These are phyloP conservation scores for Phytopythium chamaehyphon DNA, from an alignment of 352 stramenopile genomes.

Conservation along the genomic window DNA sequence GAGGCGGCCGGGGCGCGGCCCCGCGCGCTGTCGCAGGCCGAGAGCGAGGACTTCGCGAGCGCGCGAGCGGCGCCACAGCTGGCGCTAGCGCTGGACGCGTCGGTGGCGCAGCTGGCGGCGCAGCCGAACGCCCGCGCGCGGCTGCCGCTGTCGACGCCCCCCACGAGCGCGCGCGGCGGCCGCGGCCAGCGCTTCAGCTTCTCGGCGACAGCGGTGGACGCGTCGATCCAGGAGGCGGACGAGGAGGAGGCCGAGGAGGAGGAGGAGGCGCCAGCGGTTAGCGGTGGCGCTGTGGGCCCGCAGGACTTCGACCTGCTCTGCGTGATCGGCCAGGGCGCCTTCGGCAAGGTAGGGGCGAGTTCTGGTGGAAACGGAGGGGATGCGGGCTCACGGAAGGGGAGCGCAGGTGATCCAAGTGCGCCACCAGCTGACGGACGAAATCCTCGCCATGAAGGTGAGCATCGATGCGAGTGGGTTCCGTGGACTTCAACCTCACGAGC, in stretches of 20 bases:
- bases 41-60: slow-evolving; percentile 63
- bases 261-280: slow-evolving; percentile 3
- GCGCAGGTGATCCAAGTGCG: slow-evolving; percentile 79
- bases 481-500: neutral
- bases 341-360: slow-evolving; percentile 47
- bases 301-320: slow-evolving; percentile 80
- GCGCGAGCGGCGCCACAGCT: slow-evolving; percentile 31
- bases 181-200: slow-evolving; percentile 26
- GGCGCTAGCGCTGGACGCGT: slow-evolving; percentile 13
- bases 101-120: neutral
- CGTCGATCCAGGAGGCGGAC: slow-evolving; percentile 13
- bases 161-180: slow-evolving; percentile 4
- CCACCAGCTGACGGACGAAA: slow-evolving; percentile 63
- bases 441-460: slow-evolving; percentile 80
- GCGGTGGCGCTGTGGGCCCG: slow-evolving; percentile 33
- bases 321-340: slow-evolving; percentile 81
- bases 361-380: neutral
- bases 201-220: slow-evolving; percentile 7
- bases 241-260: slow-evolving; percentile 20
- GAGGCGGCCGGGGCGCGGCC: slow-evolving; percentile 10
- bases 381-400: neutral
- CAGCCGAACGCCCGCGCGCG: neutral
- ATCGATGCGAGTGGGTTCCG: neutral
- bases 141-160: slow-evolving; percentile 7
- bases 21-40: slow-evolving; percentile 44